Percentiles rank a stretch among this genome's conserved stretches.
Evolutionary conservation across 257 asterid genomes (phyloP).

Genomic region (Solanum verrucosum): DNA sequence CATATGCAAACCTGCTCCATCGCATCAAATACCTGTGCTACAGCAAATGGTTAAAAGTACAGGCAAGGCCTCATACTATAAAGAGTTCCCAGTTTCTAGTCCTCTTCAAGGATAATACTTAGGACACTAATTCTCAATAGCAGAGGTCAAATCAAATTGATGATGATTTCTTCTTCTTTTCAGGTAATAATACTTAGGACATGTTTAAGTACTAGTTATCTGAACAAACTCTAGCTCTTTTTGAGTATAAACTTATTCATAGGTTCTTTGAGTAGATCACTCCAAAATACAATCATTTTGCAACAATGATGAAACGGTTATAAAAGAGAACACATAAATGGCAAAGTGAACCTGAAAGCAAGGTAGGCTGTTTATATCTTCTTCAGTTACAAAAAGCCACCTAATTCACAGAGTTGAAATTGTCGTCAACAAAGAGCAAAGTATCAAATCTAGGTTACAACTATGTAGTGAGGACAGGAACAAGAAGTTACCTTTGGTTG

Average conservation of each 20-base stretch:
- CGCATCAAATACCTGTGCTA: too few species aligned
- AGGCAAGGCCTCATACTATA: too few species aligned
- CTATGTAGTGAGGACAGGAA: neutral
- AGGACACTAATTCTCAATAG: neutral
- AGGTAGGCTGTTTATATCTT: slow-evolving; percentile 68
- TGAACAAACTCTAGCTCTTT: too few species aligned
- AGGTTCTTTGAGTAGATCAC: neutral
- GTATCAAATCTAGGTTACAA: slow-evolving; percentile 1
- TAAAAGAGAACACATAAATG: slow-evolving; percentile 1
- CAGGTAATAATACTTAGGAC: too few species aligned
- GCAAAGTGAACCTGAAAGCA: slow-evolving; percentile 62
- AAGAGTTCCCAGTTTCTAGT: too few species aligned
- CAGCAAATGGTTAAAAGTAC: too few species aligned
- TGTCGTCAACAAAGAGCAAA: slow-evolving; percentile 4
- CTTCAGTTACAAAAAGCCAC: slow-evolving; percentile 91
- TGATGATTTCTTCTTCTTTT: neutral
- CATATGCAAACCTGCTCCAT: too few species aligned
- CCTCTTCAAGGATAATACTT: too few species aligned
- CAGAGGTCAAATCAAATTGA: neutral
- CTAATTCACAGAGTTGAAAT: slow-evolving; percentile 24
- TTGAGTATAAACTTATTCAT: neutral
- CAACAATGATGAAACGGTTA: neutral
- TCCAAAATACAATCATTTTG: neutral
- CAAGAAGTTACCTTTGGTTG: slow-evolving; percentile 46
- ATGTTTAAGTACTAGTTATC: too few species aligned